These are phyloP conservation scores for Auricularia cornea DNA, from an alignment of 768 basidiomycete species.

Conservation along the genomic window DNA sequence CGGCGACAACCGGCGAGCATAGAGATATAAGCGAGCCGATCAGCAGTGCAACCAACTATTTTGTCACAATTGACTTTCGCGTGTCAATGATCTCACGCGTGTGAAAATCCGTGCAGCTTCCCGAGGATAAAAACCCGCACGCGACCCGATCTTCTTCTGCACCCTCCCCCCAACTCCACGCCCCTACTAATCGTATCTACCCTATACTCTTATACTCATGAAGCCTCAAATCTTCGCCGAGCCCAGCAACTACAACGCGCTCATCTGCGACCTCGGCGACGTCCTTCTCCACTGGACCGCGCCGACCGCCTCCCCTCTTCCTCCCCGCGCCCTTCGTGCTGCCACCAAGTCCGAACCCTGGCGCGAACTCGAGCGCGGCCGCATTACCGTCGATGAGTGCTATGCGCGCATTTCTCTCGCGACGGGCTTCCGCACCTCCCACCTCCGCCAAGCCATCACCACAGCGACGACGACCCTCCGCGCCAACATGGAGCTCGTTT, in stretches of 20 bases:
- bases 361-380: conserved; percentile 47
- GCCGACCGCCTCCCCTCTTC: conserved; percentile 29
- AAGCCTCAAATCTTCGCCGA: too few species aligned
- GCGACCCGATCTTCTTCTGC: too few species aligned
- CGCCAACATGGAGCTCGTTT: conserved; percentile 33
- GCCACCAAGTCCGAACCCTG: conserved; percentile 41
- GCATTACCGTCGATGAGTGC: conserved; percentile 35
- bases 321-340: conserved; percentile 30
- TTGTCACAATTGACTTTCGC: too few species aligned
- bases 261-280: conserved; percentile 50
- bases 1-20: too few species aligned
- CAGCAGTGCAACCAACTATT: too few species aligned
- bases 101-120: too few species aligned
- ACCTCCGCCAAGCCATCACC: conserved; percentile 37
- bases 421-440: conserved; percentile 29
- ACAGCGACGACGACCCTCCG: conserved; percentile 41
- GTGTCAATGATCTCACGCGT: too few species aligned
- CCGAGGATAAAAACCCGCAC: too few species aligned
- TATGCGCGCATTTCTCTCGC: conserved; percentile 34
- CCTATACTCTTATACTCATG: too few species aligned
- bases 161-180: too few species aligned
- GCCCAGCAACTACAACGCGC: conserved; percentile 8
- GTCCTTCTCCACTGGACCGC: conserved; percentile 52
- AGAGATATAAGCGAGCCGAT: too few species aligned
- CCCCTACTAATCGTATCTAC: too few species aligned